Conservation (phyloP, 2,329 filamentous ascomycete species). For the Paraphaeosphaeria minitans region DNA sequence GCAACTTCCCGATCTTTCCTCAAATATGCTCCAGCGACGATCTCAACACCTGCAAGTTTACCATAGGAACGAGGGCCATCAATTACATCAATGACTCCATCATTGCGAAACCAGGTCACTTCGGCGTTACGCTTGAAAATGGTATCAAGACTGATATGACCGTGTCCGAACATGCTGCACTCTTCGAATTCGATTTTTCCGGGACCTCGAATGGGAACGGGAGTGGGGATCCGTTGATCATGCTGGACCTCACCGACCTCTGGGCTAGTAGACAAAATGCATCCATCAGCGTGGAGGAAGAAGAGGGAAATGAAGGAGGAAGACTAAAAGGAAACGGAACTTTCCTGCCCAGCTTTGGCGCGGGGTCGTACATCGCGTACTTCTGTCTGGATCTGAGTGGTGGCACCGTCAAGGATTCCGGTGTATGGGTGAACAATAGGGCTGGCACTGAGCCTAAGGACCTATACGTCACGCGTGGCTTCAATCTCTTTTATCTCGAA, state of each 20-base stretch:
- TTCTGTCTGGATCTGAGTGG: slow-evolving; percentile 68
- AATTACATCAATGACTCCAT: slow-evolving; percentile 58
- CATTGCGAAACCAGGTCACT: slow-evolving; percentile 64
- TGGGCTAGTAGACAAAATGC: slow-evolving; percentile 58
- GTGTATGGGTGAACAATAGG: slow-evolving; percentile 63
- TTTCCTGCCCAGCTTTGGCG: slow-evolving; percentile 67
- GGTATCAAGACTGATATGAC: slow-evolving; percentile 66
- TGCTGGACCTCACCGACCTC: slow-evolving; percentile 66
- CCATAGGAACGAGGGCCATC: slow-evolving; percentile 55
- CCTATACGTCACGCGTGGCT: slow-evolving; percentile 41
- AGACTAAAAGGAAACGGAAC: slow-evolving; percentile 64
- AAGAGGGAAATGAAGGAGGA: slow-evolving; percentile 20
- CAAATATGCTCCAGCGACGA: slow-evolving; percentile 67
- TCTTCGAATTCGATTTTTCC: slow-evolving; percentile 66
- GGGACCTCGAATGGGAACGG: slow-evolving; percentile 29
- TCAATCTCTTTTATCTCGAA: slow-evolving; percentile 43
- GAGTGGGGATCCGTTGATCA: slow-evolving; percentile 58
- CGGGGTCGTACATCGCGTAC: slow-evolving; percentile 61
- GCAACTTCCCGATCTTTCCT: slow-evolving; percentile 75
- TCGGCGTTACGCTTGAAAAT: slow-evolving; percentile 61
- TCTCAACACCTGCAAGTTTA: slow-evolving; percentile 63
- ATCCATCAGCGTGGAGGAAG: slow-evolving; percentile 58
- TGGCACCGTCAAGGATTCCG: slow-evolving; percentile 54
- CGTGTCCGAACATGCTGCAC: slow-evolving; percentile 61
- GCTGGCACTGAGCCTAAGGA: slow-evolving; percentile 54